A percentile compares a stretch with the other conserved stretches of the same genome.
phyloP scores from a whole-genome alignment of 306 rosid genomes.

The Sicyos edulis region DNA sequence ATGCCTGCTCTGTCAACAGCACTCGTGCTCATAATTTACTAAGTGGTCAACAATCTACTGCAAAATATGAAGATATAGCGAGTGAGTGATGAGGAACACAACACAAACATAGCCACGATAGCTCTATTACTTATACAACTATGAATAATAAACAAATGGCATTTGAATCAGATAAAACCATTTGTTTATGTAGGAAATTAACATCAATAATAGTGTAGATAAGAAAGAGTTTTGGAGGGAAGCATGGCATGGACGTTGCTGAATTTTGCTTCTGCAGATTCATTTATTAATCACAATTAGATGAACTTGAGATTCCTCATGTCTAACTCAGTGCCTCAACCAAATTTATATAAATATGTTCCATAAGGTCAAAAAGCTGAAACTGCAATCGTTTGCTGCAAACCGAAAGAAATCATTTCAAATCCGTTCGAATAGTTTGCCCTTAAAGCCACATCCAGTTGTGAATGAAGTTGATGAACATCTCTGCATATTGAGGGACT shows the following conservation, averaged over 20 bases:
- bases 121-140: too few relatives aligned
- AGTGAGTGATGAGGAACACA: too few relatives aligned
- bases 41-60: not conserved
- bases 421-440: slow-evolving; percentile 27
- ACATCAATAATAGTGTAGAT: too few relatives aligned
- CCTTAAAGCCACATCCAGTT: slow-evolving; percentile 26
- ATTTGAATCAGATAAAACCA: too few relatives aligned
- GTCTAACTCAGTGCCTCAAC: slow-evolving; percentile 21
- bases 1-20: not conserved
- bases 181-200: too few relatives aligned
- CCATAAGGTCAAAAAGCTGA: not conserved
- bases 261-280: too few relatives aligned
- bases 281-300: too few relatives aligned
- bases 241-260: too few relatives aligned
- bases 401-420: slow-evolving; percentile 17
- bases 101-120: too few relatives aligned
- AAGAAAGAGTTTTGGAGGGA: too few relatives aligned
- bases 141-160: too few relatives aligned
- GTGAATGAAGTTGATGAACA: slow-evolving; percentile 25
- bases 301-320: slow-evolving; percentile 7
- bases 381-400: slow-evolving; percentile 7
- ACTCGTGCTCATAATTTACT: not conserved
- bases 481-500: slow-evolving; percentile 18
- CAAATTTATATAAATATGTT: not conserved
- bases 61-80: too few relatives aligned